Conservation (phyloP, 2,329 filamentous ascomycete species). For the Coniella lustricola region DNA sequence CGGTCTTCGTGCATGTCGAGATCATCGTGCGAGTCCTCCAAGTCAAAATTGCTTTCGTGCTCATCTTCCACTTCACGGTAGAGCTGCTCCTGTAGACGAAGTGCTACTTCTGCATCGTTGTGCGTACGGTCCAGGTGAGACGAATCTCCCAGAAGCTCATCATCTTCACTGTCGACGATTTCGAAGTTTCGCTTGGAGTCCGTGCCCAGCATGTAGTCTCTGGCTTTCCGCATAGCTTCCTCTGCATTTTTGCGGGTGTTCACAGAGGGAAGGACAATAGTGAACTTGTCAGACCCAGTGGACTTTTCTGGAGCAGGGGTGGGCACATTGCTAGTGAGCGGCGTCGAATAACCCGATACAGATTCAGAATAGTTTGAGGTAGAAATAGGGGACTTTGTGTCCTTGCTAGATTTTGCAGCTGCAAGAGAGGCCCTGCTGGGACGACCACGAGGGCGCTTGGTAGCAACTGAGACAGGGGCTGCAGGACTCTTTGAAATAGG, state of each 20-base stretch:
- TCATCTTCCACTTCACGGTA: constrained; percentile 10
- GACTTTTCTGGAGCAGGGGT: constrained; percentile 28
- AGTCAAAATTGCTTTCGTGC: constrained; percentile 13
- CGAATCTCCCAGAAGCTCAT: constrained; percentile 30
- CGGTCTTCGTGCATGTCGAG: not conserved
- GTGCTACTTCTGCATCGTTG: constrained; percentile 47
- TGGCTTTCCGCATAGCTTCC: constrained; percentile 33
- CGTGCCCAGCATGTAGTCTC: constrained; percentile 15
- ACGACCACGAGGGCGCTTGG: constrained; percentile 24
- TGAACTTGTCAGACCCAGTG: constrained; percentile 24
- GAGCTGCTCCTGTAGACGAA: constrained; percentile 45
- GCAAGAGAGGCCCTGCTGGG: constrained; percentile 20
- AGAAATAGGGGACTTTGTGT: constrained; percentile 29
- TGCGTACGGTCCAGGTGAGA: constrained; percentile 46
- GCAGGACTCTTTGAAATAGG: not conserved
- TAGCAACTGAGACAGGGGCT: not conserved
- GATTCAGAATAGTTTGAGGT: constrained; percentile 27
- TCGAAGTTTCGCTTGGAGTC: constrained; percentile 35
- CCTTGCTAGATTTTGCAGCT: constrained; percentile 17
- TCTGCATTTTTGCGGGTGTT: constrained; percentile 28
- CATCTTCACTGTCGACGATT: constrained; percentile 37
- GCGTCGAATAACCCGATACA: constrained; percentile 31
- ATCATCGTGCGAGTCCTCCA: constrained; percentile 21
- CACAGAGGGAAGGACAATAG: constrained; percentile 26
- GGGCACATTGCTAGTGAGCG: constrained; percentile 35